Evolutionary conservation across 495 filamentous ascomycete genomes (phyloP), one percentile per base, ranked within the genome.

Genomic region (Xylaria curta): DNA sequence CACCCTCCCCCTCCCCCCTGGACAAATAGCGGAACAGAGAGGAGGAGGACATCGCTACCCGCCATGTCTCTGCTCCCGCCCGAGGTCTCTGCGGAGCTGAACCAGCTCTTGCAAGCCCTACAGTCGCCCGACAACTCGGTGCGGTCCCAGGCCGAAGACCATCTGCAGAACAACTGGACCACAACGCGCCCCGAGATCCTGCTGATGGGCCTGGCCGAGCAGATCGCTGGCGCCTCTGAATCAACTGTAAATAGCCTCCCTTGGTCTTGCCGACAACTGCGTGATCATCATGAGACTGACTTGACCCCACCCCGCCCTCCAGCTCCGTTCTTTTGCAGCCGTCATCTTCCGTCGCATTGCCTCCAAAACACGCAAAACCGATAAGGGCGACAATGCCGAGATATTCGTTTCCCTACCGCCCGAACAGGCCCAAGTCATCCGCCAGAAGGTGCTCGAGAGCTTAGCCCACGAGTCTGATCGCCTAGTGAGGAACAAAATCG

Each of bases 291-390:
- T 60, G 28, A 49, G 36, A 54, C 67, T 69, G 31, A 69, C 56
- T 36, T 38, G 31, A 74, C 54, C 36, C 9, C 42, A 51, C 68
- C 17, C 58, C 31, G 61, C 31, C 31, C 7, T 58, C 21, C 72
- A 78, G 76, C 68, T 73, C 38, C 92, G 96, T 73, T 91, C 94
- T 51, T 98, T 97, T 78, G 89, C 95, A 26, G 93, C 96, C 51
- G 95, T 99, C 36, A 90, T 99, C 69, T 98, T 99, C 82, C 91
- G 97, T 75, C 89, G 94, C 78, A 97, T 98, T 80, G 89, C 97
- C 17, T 93, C 91, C 69, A 97, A 95, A 81, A 90, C 93, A 47
- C 89, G 90, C 66, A 97, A 97, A 83, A 87, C 89, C 46, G 86
- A 86, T 31, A 87, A 87, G n/a, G 88, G 89, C 54, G 89, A 93